phyloP scores from a whole-genome alignment of 306 rosid species.

The Prunus kanzakura region DNA sequence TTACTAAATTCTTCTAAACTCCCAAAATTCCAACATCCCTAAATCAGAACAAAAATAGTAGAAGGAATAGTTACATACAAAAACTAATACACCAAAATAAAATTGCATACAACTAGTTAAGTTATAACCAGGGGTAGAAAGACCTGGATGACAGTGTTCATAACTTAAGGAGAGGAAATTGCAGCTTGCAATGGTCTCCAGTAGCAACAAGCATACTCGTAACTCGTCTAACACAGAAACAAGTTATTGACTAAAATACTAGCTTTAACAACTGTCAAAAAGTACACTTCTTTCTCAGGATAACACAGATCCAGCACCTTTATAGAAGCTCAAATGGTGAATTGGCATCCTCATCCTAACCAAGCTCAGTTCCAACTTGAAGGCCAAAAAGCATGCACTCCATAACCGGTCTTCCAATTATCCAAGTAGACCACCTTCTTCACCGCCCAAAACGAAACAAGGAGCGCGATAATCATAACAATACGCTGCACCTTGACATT shows the following conservation, averaged over 20 bases:
- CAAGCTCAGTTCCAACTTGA: constrained; percentile 67
- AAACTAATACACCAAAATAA: not conserved
- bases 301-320: constrained; percentile 28
- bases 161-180: not conserved
- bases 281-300: not conserved
- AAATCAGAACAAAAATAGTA: no score
- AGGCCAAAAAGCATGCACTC: constrained; percentile 94
- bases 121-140: not conserved
- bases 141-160: not conserved
- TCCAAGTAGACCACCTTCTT: constrained; percentile 81
- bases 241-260: not conserved
- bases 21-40: no score
- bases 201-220: not conserved
- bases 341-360: not conserved
- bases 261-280: not conserved
- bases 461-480: constrained; percentile 57
- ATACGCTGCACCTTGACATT: constrained; percentile 58
- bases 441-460: constrained; percentile 83
- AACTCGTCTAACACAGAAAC: not conserved
- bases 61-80: no score
- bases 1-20: no score
- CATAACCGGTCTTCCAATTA: constrained; percentile 98
- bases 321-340: constrained; percentile 3
- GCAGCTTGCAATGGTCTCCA: not conserved
- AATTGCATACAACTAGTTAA: not conserved